phyloP scores from a whole-genome alignment of 2,329 filamentous ascomycete species.

The Colletotrichum simmondsii region DNA sequence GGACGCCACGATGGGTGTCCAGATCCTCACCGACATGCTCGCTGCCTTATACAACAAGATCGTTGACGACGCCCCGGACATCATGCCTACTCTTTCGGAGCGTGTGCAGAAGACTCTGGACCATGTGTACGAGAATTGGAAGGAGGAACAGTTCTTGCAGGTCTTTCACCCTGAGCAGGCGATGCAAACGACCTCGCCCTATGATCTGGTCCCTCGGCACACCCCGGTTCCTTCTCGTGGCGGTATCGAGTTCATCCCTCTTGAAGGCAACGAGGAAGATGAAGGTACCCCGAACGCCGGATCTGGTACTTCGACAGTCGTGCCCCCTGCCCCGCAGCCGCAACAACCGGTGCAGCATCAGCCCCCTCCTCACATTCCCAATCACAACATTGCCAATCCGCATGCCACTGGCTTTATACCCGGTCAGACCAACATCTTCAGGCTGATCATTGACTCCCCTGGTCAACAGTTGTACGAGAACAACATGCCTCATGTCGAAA shows the following conservation, averaged over 20 bases:
- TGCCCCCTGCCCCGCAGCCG: neutral
- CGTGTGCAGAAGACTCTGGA: neutral
- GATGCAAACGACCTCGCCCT: neutral
- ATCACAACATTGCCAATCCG: neutral
- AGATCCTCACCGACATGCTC: neutral
- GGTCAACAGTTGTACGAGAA: neutral
- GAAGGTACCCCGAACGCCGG: neutral
- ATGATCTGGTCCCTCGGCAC: neutral
- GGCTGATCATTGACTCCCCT: neutral
- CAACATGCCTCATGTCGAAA: neutral
- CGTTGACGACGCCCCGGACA: neutral
- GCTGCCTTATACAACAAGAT: neutral
- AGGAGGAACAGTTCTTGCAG: neutral
- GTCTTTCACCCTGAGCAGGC: neutral
- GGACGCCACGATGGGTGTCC: neutral
- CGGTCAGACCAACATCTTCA: neutral
- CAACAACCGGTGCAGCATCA: neutral
- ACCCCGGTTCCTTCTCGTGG: neutral
- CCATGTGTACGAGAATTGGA: slow-evolving; percentile 9
- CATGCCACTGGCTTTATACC: neutral
- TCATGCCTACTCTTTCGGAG: neutral
- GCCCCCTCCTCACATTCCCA: neutral
- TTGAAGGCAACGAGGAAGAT: too few species aligned
- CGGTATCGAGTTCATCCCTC: neutral
- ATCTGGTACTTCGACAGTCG: too few species aligned